phyloP scores from a whole-genome alignment of 805 yeast genomes.

The Candida sphagnicola region DNA sequence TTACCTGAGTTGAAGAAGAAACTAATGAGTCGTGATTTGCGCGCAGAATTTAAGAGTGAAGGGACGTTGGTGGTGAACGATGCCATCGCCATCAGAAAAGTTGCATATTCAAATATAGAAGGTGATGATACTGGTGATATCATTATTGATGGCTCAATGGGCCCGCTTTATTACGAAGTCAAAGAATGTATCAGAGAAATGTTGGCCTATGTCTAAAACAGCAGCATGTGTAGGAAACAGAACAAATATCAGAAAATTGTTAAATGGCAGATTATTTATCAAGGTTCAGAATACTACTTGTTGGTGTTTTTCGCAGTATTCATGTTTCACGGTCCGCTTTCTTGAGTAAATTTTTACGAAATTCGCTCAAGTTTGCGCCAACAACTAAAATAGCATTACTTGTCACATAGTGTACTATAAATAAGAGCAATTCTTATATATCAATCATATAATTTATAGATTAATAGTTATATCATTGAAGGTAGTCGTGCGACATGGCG shows the following conservation, averaged over 20 bases:
- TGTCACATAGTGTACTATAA: not conserved
- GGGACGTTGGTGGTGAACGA: conserved; percentile 88
- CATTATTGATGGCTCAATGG: conserved; percentile 78
- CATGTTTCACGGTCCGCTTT: no score
- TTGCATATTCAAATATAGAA: conserved; percentile 35
- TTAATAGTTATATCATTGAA: not conserved
- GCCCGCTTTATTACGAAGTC: conserved; percentile 73
- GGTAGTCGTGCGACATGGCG: not conserved
- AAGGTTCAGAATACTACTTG: no score
- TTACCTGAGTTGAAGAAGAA: conserved; percentile 73
- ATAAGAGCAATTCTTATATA: not conserved
- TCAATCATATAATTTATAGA: not conserved
- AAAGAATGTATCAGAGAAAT: conserved; percentile 66
- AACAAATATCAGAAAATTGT: no score
- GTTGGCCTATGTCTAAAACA: conserved; percentile 72
- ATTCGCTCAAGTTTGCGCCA: no score
- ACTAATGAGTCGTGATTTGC: conserved; percentile 53
- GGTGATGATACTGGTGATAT: conserved; percentile 70
- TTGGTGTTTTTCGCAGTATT: no score
- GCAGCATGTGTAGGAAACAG: no score
- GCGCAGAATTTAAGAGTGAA: conserved; percentile 88
- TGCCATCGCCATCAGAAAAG: conserved; percentile 67
- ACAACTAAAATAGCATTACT: no score
- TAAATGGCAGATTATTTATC: no score
- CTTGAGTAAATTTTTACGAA: no score